Percentiles rank a stretch among this genome's conserved stretches.
These are phyloP conservation scores for Lyophyllum atratum DNA, from an alignment of 768 basidiomycete genomes.

Conservation along the genomic window DNA sequence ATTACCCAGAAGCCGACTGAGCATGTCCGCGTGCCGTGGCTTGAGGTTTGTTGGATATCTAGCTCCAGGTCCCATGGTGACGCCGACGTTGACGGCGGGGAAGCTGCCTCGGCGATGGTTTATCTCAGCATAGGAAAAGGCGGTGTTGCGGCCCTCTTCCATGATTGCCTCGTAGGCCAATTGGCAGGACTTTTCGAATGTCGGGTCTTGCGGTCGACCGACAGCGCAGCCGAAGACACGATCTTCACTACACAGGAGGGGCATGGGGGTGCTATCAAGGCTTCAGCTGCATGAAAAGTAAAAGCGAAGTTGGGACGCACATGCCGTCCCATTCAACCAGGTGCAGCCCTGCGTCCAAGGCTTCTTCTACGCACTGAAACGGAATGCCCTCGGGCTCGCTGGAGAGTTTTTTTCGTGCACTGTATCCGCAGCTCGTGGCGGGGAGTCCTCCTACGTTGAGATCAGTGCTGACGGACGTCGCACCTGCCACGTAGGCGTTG, in stretches of 20 bases:
- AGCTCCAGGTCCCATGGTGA: conserved; percentile 3
- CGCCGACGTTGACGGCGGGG: conserved; percentile 3
- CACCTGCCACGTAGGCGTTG: neutral
- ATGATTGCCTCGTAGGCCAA: neutral
- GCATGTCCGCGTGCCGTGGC: neutral
- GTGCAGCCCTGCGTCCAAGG: neutral
- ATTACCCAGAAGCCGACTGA: neutral
- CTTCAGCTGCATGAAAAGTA: too few species aligned
- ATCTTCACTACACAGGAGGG: neutral
- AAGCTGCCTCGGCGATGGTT: neutral
- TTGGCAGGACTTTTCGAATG: neutral
- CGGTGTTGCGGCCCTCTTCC: neutral
- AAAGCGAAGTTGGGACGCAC: neutral
- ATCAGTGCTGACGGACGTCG: neutral
- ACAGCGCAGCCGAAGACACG: neutral
- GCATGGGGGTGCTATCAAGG: neutral
- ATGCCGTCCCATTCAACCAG: neutral
- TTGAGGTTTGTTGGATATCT: neutral
- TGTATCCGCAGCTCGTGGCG: neutral
- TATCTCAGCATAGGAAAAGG: neutral
- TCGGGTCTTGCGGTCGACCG: neutral
- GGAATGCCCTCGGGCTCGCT: neutral
- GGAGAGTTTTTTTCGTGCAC: neutral
- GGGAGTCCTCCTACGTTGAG: neutral
- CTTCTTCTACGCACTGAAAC: neutral